These are phyloP conservation scores for Cornus kousa DNA, from an alignment of 148 eudicot genomes.

Conservation along the genomic window DNA sequence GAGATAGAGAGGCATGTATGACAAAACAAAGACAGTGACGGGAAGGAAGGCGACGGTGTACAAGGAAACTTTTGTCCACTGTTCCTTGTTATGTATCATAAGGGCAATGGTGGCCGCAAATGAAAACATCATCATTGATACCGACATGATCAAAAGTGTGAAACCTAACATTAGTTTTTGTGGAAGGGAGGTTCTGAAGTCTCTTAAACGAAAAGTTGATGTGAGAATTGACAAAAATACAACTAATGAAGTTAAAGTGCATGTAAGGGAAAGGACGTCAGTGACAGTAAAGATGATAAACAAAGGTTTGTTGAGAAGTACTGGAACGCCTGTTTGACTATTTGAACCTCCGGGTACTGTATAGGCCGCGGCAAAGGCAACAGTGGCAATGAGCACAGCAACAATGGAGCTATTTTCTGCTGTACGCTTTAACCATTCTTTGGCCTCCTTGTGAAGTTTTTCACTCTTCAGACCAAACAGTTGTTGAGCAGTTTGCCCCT, in stretches of 20 bases:
- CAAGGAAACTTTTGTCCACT: neutral
- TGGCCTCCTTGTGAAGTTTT: neutral
- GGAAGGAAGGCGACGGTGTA: conserved; percentile 5
- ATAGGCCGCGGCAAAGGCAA: too few relatives aligned
- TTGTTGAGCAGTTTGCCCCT: neutral
- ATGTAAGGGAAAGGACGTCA: conserved; percentile 13
- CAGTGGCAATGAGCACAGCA: neutral
- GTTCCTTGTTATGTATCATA: too few relatives aligned
- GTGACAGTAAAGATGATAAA: neutral
- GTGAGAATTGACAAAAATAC: conserved; percentile 6
- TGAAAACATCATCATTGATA: conserved; percentile 12
- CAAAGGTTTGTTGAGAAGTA: too few relatives aligned
- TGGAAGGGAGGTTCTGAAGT: conserved; percentile 4
- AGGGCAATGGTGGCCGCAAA: neutral
- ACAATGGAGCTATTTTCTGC: conserved; percentile 4
- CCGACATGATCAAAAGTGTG: neutral
- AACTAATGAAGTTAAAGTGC: neutral
- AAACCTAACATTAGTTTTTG: conserved; percentile 6
- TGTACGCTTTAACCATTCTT: conserved; percentile 8
- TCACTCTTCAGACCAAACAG: neutral
- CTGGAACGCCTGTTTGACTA: too few relatives aligned
- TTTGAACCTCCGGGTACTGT: too few relatives aligned
- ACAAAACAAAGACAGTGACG: neutral
- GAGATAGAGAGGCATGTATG: neutral
- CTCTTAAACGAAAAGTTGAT: neutral